Conservation (phyloP, 192 early-diverging fungal genomes). For the Coemansia sp. region DNA sequence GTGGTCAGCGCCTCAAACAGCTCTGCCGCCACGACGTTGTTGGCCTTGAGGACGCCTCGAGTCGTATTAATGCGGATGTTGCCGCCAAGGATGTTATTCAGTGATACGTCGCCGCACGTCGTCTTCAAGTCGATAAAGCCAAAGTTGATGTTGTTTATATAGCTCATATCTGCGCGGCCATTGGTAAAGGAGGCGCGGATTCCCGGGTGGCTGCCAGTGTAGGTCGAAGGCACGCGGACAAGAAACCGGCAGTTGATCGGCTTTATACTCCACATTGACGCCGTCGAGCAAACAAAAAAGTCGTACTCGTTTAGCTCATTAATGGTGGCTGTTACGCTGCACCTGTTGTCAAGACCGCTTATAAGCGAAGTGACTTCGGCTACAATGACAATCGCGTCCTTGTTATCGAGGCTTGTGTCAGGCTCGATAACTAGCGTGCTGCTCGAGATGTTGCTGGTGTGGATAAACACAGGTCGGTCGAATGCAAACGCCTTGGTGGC, state of each 20-base stretch:
- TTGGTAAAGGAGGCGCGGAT: slow-evolving; percentile 15
- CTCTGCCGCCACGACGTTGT: background rate
- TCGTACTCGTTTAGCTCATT: slow-evolving; percentile 33
- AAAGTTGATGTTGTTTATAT: slow-evolving; percentile 24
- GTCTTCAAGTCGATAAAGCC: slow-evolving; percentile 13
- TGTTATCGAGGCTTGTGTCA: slow-evolving; percentile 17
- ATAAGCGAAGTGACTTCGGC: slow-evolving; percentile 18
- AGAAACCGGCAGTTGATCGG: slow-evolving; percentile 17
- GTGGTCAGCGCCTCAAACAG: slow-evolving; percentile 5
- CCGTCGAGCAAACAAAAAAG: slow-evolving; percentile 24
- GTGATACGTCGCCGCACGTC: slow-evolving; percentile 3
- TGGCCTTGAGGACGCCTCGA: slow-evolving; percentile 7
- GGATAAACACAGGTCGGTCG: slow-evolving; percentile 30
- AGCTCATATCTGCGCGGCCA: slow-evolving; percentile 16
- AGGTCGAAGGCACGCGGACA: slow-evolving; percentile 15
- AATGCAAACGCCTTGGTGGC: slow-evolving; percentile 25
- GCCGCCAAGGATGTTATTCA: slow-evolving; percentile 4
- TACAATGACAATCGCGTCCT: slow-evolving; percentile 10
- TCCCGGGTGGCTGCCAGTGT: slow-evolving; percentile 20
- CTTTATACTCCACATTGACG: slow-evolving; percentile 24
- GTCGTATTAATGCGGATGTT: slow-evolving; percentile 2
- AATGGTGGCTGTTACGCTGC: slow-evolving; percentile 6
- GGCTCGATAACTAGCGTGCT: slow-evolving; percentile 26
- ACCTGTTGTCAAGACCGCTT: slow-evolving; percentile 11
- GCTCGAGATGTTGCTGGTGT: slow-evolving; percentile 11